phyloP scores from a whole-genome alignment of 2,329 filamentous ascomycete species.

The Alternaria triticina region DNA sequence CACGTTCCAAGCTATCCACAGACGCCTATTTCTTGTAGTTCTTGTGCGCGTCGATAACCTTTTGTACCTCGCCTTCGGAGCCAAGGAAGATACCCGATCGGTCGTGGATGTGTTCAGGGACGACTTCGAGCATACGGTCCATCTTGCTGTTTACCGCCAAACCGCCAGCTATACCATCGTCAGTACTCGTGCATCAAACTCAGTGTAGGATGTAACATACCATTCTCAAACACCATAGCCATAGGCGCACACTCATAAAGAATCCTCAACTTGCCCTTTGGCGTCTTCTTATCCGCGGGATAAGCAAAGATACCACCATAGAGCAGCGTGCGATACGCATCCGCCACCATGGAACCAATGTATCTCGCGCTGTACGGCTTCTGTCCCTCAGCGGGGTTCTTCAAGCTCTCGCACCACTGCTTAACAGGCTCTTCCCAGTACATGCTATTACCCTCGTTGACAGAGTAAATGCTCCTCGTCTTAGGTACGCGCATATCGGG shows the following conservation, averaged over 20 bases:
- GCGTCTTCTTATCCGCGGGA: constrained; percentile 95
- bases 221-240: constrained; percentile 99
- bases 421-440: constrained; percentile 94
- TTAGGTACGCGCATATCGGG: constrained; percentile 89
- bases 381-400: constrained; percentile 73
- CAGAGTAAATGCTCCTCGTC: constrained; percentile 87
- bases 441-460: constrained; percentile 97
- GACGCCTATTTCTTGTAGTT: constrained; percentile 50
- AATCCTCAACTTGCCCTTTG: constrained; percentile 97
- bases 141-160: constrained; percentile 91
- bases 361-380: constrained; percentile 96
- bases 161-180: constrained; percentile 94
- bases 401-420: constrained; percentile 87
- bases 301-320: constrained; percentile 99
- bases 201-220: no score
- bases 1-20: background rate
- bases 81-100: constrained; percentile 95
- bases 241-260: constrained; percentile 98
- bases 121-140: constrained; percentile 86
- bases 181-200: no score
- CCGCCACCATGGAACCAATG: constrained; percentile 97
- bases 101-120: constrained; percentile 93
- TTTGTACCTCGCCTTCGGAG: constrained; percentile 92
- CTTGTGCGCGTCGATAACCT: constrained; percentile 85
- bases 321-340: constrained; percentile 92